Evolutionary conservation across 306 rosid genomes (phyloP).

Genomic region (Vicia faba): DNA sequence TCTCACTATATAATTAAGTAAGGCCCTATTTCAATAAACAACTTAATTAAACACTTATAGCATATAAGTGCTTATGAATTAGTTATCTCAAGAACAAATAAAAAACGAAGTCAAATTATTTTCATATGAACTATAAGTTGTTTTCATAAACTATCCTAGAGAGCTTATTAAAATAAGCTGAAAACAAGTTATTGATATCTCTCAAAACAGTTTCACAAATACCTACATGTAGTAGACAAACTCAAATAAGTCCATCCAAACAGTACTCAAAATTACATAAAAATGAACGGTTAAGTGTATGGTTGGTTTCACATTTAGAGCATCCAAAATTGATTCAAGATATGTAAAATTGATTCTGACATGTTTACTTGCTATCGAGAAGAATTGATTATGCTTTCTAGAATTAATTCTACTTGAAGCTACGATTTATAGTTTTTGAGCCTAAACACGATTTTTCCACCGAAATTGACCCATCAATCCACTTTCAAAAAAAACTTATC

Average conservation of each 20-base stretch:
- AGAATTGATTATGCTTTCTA: too few species aligned
- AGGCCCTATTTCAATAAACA: not conserved
- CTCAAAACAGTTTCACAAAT: not conserved
- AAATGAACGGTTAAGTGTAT: not conserved
- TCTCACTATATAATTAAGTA: not conserved
- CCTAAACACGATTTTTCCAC: too few species aligned
- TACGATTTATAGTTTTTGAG: too few species aligned
- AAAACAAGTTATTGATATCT: not conserved
- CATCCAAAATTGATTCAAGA: too few species aligned
- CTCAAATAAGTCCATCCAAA: not conserved
- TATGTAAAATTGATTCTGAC: too few species aligned
- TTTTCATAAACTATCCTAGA: not conserved
- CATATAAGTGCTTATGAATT: not conserved
- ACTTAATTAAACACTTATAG: not conserved
- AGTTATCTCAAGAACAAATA: not conserved
- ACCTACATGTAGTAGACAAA: not conserved
- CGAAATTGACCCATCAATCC: too few species aligned
- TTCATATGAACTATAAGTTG: not conserved
- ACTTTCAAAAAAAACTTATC: too few species aligned
- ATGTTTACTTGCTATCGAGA: too few species aligned
- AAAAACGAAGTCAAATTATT: not conserved
- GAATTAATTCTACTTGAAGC: too few species aligned
- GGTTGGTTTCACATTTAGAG: too few species aligned
- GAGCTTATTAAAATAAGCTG: not conserved
- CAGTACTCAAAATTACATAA: conserved; percentile 8